Conservation (phyloP, 495 filamentous ascomycete species). For the Trichoderma virens region DNA sequence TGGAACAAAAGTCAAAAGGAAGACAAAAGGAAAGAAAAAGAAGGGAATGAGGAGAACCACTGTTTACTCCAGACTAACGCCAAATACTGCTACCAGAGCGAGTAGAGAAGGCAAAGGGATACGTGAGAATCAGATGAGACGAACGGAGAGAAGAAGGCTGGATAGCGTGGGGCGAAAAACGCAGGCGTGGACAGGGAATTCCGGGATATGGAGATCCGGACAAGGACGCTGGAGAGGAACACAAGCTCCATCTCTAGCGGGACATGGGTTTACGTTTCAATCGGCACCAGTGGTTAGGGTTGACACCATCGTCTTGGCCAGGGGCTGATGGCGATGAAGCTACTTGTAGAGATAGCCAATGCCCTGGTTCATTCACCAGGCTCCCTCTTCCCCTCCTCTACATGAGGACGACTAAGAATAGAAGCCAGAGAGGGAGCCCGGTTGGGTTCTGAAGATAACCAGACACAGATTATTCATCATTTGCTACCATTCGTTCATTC, state of each 20-base stretch:
- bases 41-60: background rate
- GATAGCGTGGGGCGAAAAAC: background rate
- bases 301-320: slow-evolving; percentile 7
- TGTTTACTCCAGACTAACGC: background rate
- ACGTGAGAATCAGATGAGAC: background rate
- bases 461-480: too few species aligned
- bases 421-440: too few species aligned
- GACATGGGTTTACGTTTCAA: slow-evolving; percentile 3
- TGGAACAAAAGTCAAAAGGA: background rate
- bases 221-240: background rate
- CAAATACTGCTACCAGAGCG: slow-evolving; percentile 1
- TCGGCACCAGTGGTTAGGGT: background rate
- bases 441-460: too few species aligned
- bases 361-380: too few species aligned
- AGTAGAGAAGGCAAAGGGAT: background rate
- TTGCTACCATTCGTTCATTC: background rate
- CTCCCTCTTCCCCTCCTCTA: too few species aligned
- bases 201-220: background rate
- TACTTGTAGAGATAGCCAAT: too few species aligned
- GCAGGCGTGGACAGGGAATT: background rate
- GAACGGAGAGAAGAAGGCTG: background rate
- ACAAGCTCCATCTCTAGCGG: background rate
- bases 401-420: too few species aligned
- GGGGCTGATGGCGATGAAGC: background rate
- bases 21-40: background rate